Percentiles rank a stretch among this genome's conserved stretches.
Evolutionary conservation across 164 flowering plant species (phyloP).

Genomic region (Berberis thunbergii): DNA sequence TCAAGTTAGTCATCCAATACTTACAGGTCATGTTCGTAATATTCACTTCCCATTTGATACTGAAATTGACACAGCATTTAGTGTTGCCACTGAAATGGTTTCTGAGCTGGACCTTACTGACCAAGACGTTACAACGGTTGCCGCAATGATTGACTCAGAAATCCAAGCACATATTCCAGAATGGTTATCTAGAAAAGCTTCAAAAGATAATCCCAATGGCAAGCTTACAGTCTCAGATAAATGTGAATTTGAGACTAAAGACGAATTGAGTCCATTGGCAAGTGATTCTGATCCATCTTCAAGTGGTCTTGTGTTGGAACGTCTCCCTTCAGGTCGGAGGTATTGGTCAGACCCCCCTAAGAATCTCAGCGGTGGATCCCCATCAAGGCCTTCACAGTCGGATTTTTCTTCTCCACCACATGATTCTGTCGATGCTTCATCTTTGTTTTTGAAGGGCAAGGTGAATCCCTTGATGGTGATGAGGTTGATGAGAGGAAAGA

Average conservation of each 20-base stretch:
- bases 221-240: conserved; percentile 17
- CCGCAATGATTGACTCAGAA: conserved; percentile 83
- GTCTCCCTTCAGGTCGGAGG: conserved; percentile 65
- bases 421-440: conserved; percentile 5
- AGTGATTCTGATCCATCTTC: conserved; percentile 16
- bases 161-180: conserved; percentile 57
- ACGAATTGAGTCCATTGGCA: conserved; percentile 21
- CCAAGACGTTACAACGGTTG: conserved; percentile 80
- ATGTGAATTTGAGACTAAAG: conserved; percentile 23
- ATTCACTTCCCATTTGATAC: conserved; percentile 92
- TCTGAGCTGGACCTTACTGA: conserved; percentile 82
- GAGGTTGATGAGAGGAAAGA: not conserved
- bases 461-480: not conserved
- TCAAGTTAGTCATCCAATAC: not conserved
- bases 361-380: conserved; percentile 36
- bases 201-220: conserved; percentile 18
- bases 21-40: conserved; percentile 69
- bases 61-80: conserved; percentile 62
- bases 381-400: conserved; percentile 25
- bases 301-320: conserved; percentile 39
- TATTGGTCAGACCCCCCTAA: conserved; percentile 76
- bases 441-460: conserved; percentile 1
- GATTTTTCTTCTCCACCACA: conserved; percentile 22
- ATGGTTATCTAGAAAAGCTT: conserved; percentile 42
- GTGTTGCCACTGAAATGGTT: conserved; percentile 99